Conservation (phyloP, 495 filamentous ascomycete genomes). For the Aspergillus sclerotioniger region DNA sequence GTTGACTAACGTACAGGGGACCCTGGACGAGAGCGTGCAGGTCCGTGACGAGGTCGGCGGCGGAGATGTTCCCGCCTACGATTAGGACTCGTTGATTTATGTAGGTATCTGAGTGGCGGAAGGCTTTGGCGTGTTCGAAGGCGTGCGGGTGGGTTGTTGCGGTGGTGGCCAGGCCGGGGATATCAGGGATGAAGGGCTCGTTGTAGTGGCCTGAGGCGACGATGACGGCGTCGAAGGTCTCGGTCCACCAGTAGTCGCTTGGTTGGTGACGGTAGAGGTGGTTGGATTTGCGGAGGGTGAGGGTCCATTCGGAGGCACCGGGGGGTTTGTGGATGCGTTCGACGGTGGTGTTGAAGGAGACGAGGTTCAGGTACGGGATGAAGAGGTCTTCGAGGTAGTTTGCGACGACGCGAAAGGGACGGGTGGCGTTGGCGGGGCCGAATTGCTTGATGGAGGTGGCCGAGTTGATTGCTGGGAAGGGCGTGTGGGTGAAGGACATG, state of each 20-base stretch:
- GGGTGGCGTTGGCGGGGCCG: slow-evolving; percentile 22
- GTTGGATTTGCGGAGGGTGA: slow-evolving; percentile 24
- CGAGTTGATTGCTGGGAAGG: slow-evolving; percentile 25
- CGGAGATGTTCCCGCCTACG: slow-evolving; percentile 31
- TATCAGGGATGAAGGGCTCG: slow-evolving; percentile 61
- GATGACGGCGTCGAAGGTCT: slow-evolving; percentile 63
- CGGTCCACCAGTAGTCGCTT: slow-evolving; percentile 35
- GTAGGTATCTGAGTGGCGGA: slow-evolving; percentile 25
- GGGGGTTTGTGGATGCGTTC: slow-evolving; percentile 27
- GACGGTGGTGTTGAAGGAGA: slow-evolving; percentile 30
- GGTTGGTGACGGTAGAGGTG: slow-evolving; percentile 11
- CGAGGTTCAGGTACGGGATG: slow-evolving; percentile 21
- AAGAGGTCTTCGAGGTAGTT: slow-evolving; percentile 28
- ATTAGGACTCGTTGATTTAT: slow-evolving; percentile 29
- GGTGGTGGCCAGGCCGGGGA: slow-evolving; percentile 26
- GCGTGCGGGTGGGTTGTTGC: slow-evolving; percentile 13
- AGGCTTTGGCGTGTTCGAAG: slow-evolving; percentile 31
- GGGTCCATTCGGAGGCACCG: slow-evolving; percentile 21
- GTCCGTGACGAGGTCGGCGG: slow-evolving; percentile 29
- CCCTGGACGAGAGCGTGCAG: slow-evolving; percentile 26
- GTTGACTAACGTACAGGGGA: slow-evolving; percentile 21
- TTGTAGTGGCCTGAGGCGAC: slow-evolving; percentile 76
- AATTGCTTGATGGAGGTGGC: slow-evolving; percentile 22
- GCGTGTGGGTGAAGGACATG: slow-evolving; percentile 32
- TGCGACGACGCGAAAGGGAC: slow-evolving; percentile 26